Percentiles rank a stretch among this genome's conserved stretches.
Conservation (phyloP, 441 rosid species). For the Lepidium campestre region DNA sequence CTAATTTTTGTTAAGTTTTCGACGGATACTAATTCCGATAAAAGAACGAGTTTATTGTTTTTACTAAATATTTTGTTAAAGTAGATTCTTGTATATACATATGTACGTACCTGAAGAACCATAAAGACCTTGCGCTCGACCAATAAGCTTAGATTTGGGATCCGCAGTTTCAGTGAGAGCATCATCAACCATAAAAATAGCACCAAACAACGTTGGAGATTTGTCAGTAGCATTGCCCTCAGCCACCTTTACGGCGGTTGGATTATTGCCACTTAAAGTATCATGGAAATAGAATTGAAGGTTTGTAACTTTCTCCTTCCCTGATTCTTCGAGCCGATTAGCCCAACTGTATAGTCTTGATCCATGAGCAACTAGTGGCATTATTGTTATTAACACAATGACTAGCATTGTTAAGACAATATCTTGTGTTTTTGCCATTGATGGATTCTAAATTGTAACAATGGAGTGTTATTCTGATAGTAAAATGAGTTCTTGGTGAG, state of each 20-base stretch:
- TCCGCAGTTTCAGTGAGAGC: constrained; percentile 56
- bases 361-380: constrained; percentile 30
- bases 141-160: constrained; percentile 52
- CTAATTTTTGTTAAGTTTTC: too few relatives aligned
- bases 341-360: constrained; percentile 30
- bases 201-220: constrained; percentile 54
- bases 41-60: too few relatives aligned
- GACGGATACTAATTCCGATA: too few relatives aligned
- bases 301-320: constrained; percentile 37
- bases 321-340: constrained; percentile 17
- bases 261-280: constrained; percentile 52
- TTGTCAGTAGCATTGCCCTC: constrained; percentile 31
- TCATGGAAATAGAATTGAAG: constrained; percentile 81
- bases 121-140: constrained; percentile 69
- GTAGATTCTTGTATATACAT: too few relatives aligned
- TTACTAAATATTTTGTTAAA: too few relatives aligned
- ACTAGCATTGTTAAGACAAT: constrained; percentile 12
- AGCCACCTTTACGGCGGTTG: constrained; percentile 50
- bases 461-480: not conserved
- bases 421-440: constrained; percentile 29
- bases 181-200: constrained; percentile 51
- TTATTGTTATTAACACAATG: constrained; percentile 6
- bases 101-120: constrained; percentile 31
- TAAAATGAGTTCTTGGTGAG: not conserved
- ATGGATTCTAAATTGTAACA: not conserved